phyloP scores from a whole-genome alignment of 179 eudicot genomes.

The Carnegiea gigantea region DNA sequence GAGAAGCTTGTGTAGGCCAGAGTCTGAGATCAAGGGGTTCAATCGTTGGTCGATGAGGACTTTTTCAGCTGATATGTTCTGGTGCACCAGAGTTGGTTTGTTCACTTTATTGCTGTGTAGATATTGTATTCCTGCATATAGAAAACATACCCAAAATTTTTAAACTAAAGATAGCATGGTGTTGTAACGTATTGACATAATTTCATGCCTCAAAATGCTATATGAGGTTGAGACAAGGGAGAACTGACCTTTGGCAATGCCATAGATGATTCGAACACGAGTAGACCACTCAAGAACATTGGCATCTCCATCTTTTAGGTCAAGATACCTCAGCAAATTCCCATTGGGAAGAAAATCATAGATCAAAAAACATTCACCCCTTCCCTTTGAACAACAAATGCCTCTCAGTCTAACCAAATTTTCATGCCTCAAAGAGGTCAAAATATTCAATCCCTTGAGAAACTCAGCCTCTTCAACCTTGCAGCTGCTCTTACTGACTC shows the following conservation, averaged over 20 bases:
- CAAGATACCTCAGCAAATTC: constrained; percentile 63
- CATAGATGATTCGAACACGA: constrained; percentile 69
- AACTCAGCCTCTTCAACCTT: constrained; percentile 87
- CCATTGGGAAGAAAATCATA: constrained; percentile 81
- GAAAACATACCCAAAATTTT: background rate
- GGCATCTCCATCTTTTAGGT: constrained; percentile 56
- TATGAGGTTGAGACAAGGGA: background rate
- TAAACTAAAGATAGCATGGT: background rate
- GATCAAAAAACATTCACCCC: constrained; percentile 88
- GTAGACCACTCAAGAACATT: constrained; percentile 80
- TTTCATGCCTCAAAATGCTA: background rate
- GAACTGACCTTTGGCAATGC: constrained; percentile 81
- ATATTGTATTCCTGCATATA: constrained; percentile 66
- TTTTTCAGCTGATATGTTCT: constrained; percentile 81
- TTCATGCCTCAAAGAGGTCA: constrained; percentile 71
- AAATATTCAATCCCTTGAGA: constrained; percentile 68
- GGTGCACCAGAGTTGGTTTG: constrained; percentile 70
- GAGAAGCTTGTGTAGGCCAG: constrained; percentile 74
- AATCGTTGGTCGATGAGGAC: constrained; percentile 60
- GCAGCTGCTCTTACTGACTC: constrained; percentile 80
- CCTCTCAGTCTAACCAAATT: constrained; percentile 75
- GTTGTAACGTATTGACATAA: background rate
- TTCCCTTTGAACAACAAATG: constrained; percentile 78
- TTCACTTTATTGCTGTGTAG: constrained; percentile 57
- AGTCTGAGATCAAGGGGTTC: constrained; percentile 61